These are phyloP conservation scores for Friedmanniomyces endolithicus DNA, from an alignment of 495 filamentous ascomycete genomes.

Conservation along the genomic window DNA sequence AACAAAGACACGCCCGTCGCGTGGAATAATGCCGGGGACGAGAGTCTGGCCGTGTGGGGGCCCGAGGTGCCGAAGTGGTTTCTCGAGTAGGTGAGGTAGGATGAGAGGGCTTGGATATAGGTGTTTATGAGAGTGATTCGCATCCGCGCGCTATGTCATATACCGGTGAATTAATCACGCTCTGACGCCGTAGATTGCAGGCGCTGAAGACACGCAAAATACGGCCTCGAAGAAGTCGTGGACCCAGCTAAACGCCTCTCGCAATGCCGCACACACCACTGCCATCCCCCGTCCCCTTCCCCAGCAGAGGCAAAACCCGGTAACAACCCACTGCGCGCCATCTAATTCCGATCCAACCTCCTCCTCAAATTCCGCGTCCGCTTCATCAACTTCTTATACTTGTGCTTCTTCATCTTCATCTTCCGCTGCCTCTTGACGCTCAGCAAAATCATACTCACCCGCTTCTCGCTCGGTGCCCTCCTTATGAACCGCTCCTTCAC, in stretches of 20 bases:
- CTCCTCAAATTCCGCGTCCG: conserved; percentile 79
- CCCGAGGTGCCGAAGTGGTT: conserved; percentile 24
- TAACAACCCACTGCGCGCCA: too few species aligned
- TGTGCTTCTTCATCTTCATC: conserved; percentile 99
- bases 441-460: conserved; percentile 35
- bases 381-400: conserved; percentile 98
- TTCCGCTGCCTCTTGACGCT: conserved; percentile 80
- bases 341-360: conserved; percentile 55
- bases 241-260: too few species aligned
- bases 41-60: conserved; percentile 23
- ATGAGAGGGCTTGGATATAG: neutral
- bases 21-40: conserved; percentile 16
- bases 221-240: too few species aligned
- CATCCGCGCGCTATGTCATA: neutral
- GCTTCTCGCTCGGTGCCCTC: conserved; percentile 6
- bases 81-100: conserved; percentile 12
- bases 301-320: too few species aligned
- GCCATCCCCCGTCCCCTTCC: too few species aligned
- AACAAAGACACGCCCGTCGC: conserved; percentile 23
- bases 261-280: too few species aligned
- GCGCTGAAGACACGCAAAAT: too few species aligned
- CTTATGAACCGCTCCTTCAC: neutral
- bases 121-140: neutral
- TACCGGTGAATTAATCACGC: too few species aligned
- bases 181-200: too few species aligned